phyloP scores from a whole-genome alignment of 352 stramenopile genomes.

The Phytophthora niederhauseri region DNA sequence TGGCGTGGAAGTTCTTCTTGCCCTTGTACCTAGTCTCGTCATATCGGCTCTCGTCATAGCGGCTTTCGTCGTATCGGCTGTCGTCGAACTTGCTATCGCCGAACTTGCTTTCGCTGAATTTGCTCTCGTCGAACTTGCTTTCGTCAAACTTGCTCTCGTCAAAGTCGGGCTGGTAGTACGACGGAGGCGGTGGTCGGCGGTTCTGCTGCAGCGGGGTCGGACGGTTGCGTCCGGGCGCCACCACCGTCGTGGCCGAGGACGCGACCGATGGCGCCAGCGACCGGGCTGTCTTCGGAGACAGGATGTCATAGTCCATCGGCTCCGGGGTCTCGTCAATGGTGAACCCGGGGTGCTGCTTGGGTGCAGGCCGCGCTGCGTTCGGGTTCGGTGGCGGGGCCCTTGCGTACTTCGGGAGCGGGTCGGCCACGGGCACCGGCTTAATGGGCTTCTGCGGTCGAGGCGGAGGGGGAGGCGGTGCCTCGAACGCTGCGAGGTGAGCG shows the following conservation, averaged over 20 bases:
- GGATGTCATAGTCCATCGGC: constrained; percentile 31
- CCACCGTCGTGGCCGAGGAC: constrained; percentile 33
- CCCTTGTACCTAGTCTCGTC: constrained; percentile 22
- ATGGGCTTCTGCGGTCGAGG: constrained; percentile 31
- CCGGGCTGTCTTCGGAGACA: constrained; percentile 37
- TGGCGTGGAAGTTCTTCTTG: constrained; percentile 18
- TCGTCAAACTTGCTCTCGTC: constrained; percentile 15
- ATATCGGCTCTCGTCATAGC: constrained; percentile 25
- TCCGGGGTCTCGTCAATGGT: constrained; percentile 21
- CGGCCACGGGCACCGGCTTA: constrained; percentile 26
- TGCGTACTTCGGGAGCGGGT: constrained; percentile 31
- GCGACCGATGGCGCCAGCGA: constrained; percentile 37
- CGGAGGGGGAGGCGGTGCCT: constrained; percentile 29
- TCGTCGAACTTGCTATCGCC: constrained; percentile 17
- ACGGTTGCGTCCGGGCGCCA: constrained; percentile 34
- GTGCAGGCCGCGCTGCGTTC: constrained; percentile 12
- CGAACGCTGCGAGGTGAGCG: constrained; percentile 40
- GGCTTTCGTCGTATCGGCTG: constrained; percentile 21
- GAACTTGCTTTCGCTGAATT: constrained; percentile 25
- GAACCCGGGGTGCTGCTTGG: constrained; percentile 21
- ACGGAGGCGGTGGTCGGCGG: constrained; percentile 29
- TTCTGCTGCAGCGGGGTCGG: constrained; percentile 36
- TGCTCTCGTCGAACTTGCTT: constrained; percentile 18
- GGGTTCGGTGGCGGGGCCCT: constrained; percentile 10
- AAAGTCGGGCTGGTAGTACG: constrained; percentile 26